Evolutionary conservation across 148 eudicot genomes (phyloP), one percentile per base, ranked within the genome.

Genomic region (Spergularia bocconei): DNA sequence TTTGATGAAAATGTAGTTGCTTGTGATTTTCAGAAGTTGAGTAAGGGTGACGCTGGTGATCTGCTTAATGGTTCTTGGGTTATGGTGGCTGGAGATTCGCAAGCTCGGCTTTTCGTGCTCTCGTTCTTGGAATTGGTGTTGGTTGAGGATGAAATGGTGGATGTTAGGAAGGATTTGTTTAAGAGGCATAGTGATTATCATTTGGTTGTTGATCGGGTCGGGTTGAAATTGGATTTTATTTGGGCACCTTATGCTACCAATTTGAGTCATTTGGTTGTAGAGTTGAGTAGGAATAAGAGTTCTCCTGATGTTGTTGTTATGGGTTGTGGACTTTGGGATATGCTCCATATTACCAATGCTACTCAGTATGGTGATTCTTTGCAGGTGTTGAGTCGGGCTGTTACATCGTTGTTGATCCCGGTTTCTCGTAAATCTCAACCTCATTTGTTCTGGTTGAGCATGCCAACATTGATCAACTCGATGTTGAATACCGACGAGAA

Each of bases 251-350:
- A 89, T 69, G 83, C 79, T 52, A 73, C 41, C 6, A 90, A 92
- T 82, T 79, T 90, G 82, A 95, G 91, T 0, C 75, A 80, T 21
- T 74, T 88, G 53, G 71, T 82, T 71, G 19, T 65, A 21, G 86
- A 63, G 11, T 81, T 88, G 55, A 85, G 73, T 71, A 68, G 67
- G 50, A 87, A 81, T n/a, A 80, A 74, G 81, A 84, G 75, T 61
- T 84, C 72, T 61, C 98, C 98, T 0, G 93, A 95, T 88, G 91
- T 95, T 75, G 55, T 92, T 66, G 85, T 92, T 33, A 88, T 95
- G 91, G 97, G 98, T 25, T 87, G 91, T n/a, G 98, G 98, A 52
- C 83, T 95, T 36, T 95, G 98, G 98, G 90, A 95, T 77, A 92
- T 92, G 96, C 81, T 95, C n/a, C 97, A 89, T 76, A 57, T 89